Evolutionary conservation across 805 yeast species (phyloP).

Genomic region (Ogataea kodamae): DNA sequence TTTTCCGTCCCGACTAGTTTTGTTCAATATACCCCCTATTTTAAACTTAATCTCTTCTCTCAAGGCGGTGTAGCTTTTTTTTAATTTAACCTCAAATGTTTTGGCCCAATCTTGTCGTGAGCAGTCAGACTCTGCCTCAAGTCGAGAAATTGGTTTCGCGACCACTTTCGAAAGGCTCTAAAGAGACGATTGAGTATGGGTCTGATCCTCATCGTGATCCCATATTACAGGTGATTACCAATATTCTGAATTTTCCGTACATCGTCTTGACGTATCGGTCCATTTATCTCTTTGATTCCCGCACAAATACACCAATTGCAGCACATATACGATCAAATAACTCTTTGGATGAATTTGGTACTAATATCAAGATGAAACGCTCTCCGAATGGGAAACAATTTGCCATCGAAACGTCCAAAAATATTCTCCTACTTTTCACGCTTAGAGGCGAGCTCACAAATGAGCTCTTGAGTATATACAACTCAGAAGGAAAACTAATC

Average conservation of each 20-base stretch:
- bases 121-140: conserved; percentile 27
- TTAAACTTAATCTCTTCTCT: conserved; percentile 4
- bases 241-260: conserved; percentile 25
- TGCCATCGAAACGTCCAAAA: conserved; percentile 39
- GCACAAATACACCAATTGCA: conserved; percentile 45
- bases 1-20: conserved; percentile 13
- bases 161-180: conserved; percentile 9
- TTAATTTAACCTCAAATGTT: conserved; percentile 21
- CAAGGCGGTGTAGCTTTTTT: conserved; percentile 5
- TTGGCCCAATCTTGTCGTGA: conserved; percentile 31
- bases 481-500: conserved; percentile 28
- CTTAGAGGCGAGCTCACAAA: conserved; percentile 29
- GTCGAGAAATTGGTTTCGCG: conserved; percentile 18
- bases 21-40: conserved; percentile 12
- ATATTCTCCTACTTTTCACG: conserved; percentile 43
- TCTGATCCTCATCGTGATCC: conserved; percentile 31
- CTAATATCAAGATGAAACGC: conserved; percentile 37
- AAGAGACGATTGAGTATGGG: conserved; percentile 13
- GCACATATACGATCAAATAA: conserved; percentile 42
- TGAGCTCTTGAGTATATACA: conserved; percentile 32
- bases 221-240: conserved; percentile 31
- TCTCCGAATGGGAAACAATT: conserved; percentile 37
- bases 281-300: conserved; percentile 37
- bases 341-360: conserved; percentile 46
- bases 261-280: conserved; percentile 36